Percentiles rank a stretch among this genome's conserved stretches.
These are phyloP conservation scores for Morella rubra DNA, from an alignment of 306 rosid genomes.

Conservation along the genomic window DNA sequence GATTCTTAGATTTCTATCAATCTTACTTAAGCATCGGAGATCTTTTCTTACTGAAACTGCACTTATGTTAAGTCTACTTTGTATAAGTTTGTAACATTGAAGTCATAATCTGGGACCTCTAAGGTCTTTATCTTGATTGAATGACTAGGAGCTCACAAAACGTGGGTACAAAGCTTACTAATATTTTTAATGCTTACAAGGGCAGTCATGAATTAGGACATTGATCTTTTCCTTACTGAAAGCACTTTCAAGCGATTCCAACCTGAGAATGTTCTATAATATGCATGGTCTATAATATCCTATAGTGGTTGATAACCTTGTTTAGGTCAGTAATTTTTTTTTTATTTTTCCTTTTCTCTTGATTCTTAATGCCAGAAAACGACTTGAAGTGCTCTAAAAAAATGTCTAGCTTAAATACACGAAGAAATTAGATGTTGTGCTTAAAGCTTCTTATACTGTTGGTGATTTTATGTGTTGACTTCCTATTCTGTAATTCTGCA, in stretches of 20 bases:
- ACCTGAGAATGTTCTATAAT: background rate
- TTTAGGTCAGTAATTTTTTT: background rate
- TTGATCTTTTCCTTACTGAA: background rate
- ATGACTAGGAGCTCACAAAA: background rate
- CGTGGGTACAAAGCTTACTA: background rate
- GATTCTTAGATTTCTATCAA: too few species aligned
- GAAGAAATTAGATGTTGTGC: background rate
- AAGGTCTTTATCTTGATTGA: background rate
- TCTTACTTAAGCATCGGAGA: too few species aligned
- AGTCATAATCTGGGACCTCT: background rate
- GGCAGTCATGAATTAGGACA: background rate
- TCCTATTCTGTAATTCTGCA: too few species aligned
- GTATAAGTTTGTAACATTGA: too few species aligned
- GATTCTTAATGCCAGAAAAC: background rate
- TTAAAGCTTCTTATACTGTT: background rate
- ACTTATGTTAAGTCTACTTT: too few species aligned
- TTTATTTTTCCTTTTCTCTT: too few species aligned
- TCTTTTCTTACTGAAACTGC: too few species aligned
- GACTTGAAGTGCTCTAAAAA: background rate
- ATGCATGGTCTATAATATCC: background rate
- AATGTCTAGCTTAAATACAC: background rate
- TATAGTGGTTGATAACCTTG: background rate
- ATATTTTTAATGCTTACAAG: background rate
- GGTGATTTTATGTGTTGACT: too few species aligned
- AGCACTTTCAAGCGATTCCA: too few species aligned